A percentile compares a stretch with the other conserved stretches of the same genome.
Conservation (phyloP, 192 early-diverging fungal genomes). For the Coemansia sp. region DNA sequence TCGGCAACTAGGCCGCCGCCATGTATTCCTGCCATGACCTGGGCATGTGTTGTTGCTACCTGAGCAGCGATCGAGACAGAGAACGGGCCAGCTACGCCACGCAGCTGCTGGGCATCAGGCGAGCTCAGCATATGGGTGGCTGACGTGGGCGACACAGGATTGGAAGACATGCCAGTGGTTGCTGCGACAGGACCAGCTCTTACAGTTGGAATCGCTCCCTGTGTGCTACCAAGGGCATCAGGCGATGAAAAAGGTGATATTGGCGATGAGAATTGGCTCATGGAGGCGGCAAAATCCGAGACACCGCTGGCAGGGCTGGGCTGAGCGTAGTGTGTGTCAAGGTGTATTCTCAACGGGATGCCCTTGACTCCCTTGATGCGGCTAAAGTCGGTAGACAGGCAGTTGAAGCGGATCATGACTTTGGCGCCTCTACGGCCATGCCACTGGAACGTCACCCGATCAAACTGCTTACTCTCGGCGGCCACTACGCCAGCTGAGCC, state of each 20-base stretch:
- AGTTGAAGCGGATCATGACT: conserved; percentile 68
- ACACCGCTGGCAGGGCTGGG: conserved; percentile 6
- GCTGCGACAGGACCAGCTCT: not conserved
- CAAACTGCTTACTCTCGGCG: conserved; percentile 61
- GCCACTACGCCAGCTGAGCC: conserved; percentile 57
- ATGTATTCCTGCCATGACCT: not conserved
- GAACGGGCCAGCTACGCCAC: not conserved
- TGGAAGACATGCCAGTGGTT: conserved; percentile 16
- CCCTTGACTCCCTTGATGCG: conserved; percentile 81
- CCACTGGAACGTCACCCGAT: conserved; percentile 71
- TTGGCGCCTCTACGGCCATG: conserved; percentile 63
- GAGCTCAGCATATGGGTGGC: not conserved
- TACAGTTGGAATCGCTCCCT: not conserved
- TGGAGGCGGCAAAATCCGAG: conserved; percentile 16
- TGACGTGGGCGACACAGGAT: conserved; percentile 12
- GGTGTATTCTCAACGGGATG: conserved; percentile 61
- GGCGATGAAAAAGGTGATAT: not conserved
- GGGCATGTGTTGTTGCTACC: not conserved
- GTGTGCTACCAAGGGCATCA: not conserved
- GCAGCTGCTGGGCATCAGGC: not conserved
- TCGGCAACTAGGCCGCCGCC: conserved; percentile 12
- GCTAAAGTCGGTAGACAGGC: conserved; percentile 77
- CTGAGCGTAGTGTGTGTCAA: conserved; percentile 34
- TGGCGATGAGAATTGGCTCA: conserved; percentile 28
- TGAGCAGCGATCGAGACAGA: not conserved